These are phyloP conservation scores for Suhomyces vadensis DNA, from an alignment of 805 yeast genomes.

Conservation along the genomic window DNA sequence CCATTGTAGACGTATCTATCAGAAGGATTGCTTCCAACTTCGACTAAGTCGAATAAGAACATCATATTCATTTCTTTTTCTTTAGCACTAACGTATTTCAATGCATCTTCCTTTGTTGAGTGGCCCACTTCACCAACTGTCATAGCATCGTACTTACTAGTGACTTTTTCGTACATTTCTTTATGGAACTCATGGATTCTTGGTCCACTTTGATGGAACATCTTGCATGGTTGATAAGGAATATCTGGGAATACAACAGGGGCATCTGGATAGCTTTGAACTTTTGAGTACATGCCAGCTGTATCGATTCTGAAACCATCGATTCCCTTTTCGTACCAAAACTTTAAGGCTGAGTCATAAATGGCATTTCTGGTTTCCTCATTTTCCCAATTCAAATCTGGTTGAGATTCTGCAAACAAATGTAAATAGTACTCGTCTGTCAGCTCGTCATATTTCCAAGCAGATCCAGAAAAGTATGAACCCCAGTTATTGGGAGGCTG, in stretches of 20 bases:
- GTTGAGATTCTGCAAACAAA: conserved; percentile 54
- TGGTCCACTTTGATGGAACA: conserved; percentile 46
- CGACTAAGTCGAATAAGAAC: conserved; percentile 33
- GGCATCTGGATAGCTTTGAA: conserved; percentile 46
- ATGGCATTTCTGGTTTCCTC: conserved; percentile 38
- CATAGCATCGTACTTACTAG: conserved; percentile 50
- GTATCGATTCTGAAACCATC: conserved; percentile 62
- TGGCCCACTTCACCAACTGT: conserved; percentile 59
- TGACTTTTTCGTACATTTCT: conserved; percentile 46
- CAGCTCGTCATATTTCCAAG: conserved; percentile 56
- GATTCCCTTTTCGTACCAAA: conserved; percentile 56
- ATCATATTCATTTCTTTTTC: conserved; percentile 40
- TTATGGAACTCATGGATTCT: conserved; percentile 58
- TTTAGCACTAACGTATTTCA: conserved; percentile 43
- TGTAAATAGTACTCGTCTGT: conserved; percentile 57
- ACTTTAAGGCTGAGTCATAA: conserved; percentile 48
- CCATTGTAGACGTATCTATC: conserved; percentile 36
- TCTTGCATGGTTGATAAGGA: conserved; percentile 40
- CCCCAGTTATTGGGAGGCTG: conserved; percentile 60
- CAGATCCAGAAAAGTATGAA: conserved; percentile 52
- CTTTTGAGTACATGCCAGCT: conserved; percentile 54
- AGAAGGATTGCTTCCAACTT: conserved; percentile 35
- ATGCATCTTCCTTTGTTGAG: conserved; percentile 39
- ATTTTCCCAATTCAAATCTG: conserved; percentile 64
- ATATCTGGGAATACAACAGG: conserved; percentile 44